Conservation (phyloP, 345 rosid species). For the Toxicodendron radicans region DNA sequence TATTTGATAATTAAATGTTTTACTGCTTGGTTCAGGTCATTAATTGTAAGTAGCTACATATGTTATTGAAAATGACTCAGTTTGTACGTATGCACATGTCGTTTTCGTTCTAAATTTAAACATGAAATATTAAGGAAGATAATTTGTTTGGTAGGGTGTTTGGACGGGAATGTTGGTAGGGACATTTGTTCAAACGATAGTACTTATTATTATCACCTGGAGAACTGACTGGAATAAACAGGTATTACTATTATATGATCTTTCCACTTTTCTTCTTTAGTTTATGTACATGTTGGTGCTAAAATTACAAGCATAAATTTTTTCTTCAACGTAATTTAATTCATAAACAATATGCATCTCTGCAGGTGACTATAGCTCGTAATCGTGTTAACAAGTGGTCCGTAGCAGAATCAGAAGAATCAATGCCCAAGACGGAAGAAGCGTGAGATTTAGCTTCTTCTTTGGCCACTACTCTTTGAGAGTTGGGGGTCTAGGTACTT, state of each 20-base stretch:
- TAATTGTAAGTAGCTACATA: no score
- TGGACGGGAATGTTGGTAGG: conserved; percentile 86
- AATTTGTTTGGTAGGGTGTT: conserved; percentile 25
- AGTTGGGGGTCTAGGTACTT: background rate
- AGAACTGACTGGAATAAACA: conserved; percentile 82
- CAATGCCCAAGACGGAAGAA: background rate
- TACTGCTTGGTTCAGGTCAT: no score
- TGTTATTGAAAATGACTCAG: no score
- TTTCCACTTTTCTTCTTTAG: background rate
- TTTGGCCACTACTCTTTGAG: background rate
- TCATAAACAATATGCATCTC: background rate
- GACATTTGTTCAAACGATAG: conserved; percentile 59
- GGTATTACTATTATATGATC: conserved; percentile 35
- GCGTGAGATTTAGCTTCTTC: background rate
- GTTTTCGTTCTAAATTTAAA: no score
- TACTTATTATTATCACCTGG: conserved; percentile 48
- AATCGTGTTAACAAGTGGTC: conserved; percentile 14
- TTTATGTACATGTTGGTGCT: conserved; percentile 1
- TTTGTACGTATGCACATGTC: no score
- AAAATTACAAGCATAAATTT: no score
- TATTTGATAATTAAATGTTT: no score
- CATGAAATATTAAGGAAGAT: no score
- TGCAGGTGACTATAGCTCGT: conserved; percentile 15
- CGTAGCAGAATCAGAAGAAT: conserved; percentile 6
- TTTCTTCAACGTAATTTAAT: background rate